Percentiles rank a stretch among this genome's conserved stretches.
Evolutionary conservation across 2,329 filamentous ascomycete species (phyloP).

Genomic region (Lasiodiplodia citricola): DNA sequence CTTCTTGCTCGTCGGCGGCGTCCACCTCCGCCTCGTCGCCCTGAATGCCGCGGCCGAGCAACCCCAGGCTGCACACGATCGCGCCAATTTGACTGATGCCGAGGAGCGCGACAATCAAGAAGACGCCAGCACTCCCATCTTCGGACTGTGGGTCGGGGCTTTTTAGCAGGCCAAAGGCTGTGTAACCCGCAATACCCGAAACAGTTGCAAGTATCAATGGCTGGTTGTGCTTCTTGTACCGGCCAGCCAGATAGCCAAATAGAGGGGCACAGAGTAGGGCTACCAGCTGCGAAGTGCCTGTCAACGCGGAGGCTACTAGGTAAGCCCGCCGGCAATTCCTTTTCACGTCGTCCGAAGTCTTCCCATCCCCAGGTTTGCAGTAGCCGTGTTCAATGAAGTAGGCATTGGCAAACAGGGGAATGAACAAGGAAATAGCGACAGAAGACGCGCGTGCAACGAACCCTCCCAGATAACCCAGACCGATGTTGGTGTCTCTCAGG

Average conservation of each 20-base stretch:
- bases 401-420: slow-evolving; percentile 89
- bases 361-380: slow-evolving; percentile 62
- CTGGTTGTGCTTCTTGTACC: slow-evolving; percentile 65
- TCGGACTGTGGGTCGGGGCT: slow-evolving; percentile 77
- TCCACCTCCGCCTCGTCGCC: slow-evolving; percentile 42
- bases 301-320: slow-evolving; percentile 82
- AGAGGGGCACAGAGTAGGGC: slow-evolving; percentile 83
- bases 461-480: slow-evolving; percentile 87
- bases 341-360: slow-evolving; percentile 69
- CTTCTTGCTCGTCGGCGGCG: slow-evolving; percentile 28
- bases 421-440: slow-evolving; percentile 92
- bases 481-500: slow-evolving; percentile 77
- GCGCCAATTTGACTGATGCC: slow-evolving; percentile 95
- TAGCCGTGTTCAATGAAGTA: slow-evolving; percentile 84
- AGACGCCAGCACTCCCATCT: slow-evolving; percentile 71
- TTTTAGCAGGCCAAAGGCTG: slow-evolving; percentile 73
- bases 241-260: slow-evolving; percentile 85
- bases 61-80: slow-evolving; percentile 93
- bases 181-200: slow-evolving; percentile 79
- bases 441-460: slow-evolving; percentile 91
- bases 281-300: slow-evolving; percentile 85
- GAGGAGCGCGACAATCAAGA: slow-evolving; percentile 77
- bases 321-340: slow-evolving; percentile 86
- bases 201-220: slow-evolving; percentile 75
- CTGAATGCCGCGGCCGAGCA: slow-evolving; percentile 81